Conservation (phyloP, 2,329 filamentous ascomycete species). For the Dothideomycetidae sp. region DNA sequence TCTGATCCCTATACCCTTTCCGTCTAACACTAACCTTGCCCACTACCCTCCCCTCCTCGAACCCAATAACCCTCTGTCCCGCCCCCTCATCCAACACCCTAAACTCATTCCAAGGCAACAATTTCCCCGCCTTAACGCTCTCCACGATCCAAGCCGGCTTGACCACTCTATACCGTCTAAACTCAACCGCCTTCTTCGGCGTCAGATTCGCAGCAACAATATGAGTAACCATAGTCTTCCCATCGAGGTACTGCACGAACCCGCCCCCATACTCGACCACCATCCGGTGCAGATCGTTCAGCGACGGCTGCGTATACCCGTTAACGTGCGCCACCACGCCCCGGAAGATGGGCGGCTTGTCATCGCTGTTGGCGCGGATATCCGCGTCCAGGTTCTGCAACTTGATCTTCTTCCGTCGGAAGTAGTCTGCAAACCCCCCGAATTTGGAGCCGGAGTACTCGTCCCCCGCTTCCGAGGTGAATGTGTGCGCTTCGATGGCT, state of each 20-base stretch:
- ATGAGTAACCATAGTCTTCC: conserved; percentile 88
- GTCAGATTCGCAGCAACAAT: conserved; percentile 85
- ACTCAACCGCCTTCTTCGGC: conserved; percentile 85
- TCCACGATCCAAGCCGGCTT: conserved; percentile 92
- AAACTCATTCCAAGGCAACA: conserved; percentile 78
- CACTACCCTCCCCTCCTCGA: conserved; percentile 47
- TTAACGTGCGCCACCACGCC: conserved; percentile 85
- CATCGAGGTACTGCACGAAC: conserved; percentile 87
- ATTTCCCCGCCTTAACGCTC: conserved; percentile 63
- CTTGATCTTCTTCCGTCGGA: conserved; percentile 91
- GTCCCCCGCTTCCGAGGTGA: conserved; percentile 70
- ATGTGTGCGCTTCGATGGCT: conserved; percentile 54
- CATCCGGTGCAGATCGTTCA: conserved; percentile 75
- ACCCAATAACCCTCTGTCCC: conserved; percentile 61
- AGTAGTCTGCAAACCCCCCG: conserved; percentile 82
- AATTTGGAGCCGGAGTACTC: conserved; percentile 83
- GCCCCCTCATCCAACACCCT: conserved; percentile 73
- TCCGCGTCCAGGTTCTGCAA: conserved; percentile 86
- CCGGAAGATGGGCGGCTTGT: conserved; percentile 75
- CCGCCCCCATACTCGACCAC: conserved; percentile 89
- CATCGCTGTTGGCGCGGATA: conserved; percentile 51
- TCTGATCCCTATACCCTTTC: conserved; percentile 65
- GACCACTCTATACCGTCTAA: conserved; percentile 74
- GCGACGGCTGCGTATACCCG: conserved; percentile 86
- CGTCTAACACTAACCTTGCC: conserved; percentile 49